Base-by-base conservation (phyloP, 1,139 yeast genomes). In the Debaryomyces psychrophilus region DNA sequence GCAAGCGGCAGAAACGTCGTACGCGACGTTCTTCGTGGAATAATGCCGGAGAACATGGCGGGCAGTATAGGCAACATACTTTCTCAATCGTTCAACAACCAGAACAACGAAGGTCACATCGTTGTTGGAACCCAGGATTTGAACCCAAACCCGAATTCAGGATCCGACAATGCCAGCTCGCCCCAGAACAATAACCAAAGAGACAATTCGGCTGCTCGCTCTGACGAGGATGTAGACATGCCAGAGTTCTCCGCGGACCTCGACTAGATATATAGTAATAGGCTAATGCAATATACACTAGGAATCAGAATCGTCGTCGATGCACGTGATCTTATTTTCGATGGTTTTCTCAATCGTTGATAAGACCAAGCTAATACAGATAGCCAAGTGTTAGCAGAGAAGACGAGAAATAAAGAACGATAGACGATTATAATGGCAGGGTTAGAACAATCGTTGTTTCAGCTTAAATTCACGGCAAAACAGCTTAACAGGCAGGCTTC, bases 401-500 rank as follows among this genome's bases (percentile, higher is more conserved):
- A 31, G 20, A 9, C 18, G 18, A 22, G 20, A 20, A 23, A 23
- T 23, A 17, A 26, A 25, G 28, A n/a, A 15, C 2, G 7, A 31
- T 14, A 25, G 31, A 25, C 20, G 34, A 22, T 9, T 12, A 41
- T 20, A 34, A 75, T 75, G 80, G 68, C 80, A 20, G 79, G 79
- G 20, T 64, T 75, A 55, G 80, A 75, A 58, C 77, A 75, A 57
- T 72, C 79, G 36, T 59, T 69, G 45, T 75, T 75, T 50, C 80
- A 75, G 54, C 64, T 75, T 46, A 75, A 88, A 73, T 93, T 93
- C 67, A 93, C 99, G 2, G 95, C 98, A 2, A 95, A 93, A 65
- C 96, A 88, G 71, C 78, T 95, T 49, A 88, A 83, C 60, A 79
- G 92, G 60, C 99, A 95, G 67, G 93, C 98, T 2, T 77, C 85